Conservation (phyloP, 257 asterid species). For the Nicotiana attenuata region DNA sequence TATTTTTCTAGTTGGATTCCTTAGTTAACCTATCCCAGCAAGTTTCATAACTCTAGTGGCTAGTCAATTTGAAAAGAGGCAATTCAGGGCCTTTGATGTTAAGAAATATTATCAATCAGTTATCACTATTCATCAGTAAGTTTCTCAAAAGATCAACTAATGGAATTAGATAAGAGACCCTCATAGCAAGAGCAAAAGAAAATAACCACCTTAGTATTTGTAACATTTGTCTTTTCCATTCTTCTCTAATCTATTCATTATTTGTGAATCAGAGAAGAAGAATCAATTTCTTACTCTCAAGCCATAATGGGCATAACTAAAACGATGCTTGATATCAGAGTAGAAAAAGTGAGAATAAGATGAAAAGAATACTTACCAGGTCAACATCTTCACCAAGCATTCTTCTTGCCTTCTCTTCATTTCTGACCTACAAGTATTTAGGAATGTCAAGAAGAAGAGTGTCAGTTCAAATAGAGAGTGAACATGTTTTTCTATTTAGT, state of each 20-base stretch:
- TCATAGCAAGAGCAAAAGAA: neutral
- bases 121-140: neutral
- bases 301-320: neutral
- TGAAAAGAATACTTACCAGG: constrained; percentile 47
- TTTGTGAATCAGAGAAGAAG: neutral
- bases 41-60: neutral
- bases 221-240: neutral
- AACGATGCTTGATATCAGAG: neutral
- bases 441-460: neutral
- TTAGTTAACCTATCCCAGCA: neutral
- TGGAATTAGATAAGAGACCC: neutral
- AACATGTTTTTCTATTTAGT: neutral
- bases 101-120: neutral
- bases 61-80: neutral
- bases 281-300: neutral
- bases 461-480: neutral
- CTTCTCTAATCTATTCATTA: neutral
- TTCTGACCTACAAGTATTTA: constrained; percentile 60
- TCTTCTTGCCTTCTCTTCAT: constrained; percentile 90
- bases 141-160: neutral
- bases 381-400: constrained; percentile 90
- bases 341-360: neutral
- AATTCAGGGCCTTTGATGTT: neutral
- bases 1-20: neutral
- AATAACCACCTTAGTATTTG: neutral